Evolutionary conservation across 768 basidiomycete genomes (phyloP).

Genomic region (Russula griseocarnosa): DNA sequence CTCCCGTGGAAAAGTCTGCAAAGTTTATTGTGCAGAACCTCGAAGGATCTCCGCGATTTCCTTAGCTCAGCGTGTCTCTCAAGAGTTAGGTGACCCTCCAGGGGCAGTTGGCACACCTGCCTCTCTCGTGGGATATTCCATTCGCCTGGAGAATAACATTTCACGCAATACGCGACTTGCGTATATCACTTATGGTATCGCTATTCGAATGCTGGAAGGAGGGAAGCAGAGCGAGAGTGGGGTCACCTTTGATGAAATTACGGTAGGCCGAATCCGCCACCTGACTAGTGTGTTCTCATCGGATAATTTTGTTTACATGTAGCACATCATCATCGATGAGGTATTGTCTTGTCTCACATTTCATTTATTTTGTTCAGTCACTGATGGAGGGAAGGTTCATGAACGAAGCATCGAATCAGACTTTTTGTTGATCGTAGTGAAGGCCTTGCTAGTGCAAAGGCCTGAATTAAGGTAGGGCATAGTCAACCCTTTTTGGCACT

Average conservation of each 20-base stretch:
- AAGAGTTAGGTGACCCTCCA: constrained; percentile 82
- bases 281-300: constrained; percentile 19
- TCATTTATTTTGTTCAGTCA: constrained; percentile 1
- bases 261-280: constrained; percentile 47
- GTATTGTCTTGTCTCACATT: constrained; percentile 37
- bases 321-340: constrained; percentile 97
- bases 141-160: constrained; percentile 85
- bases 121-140: constrained; percentile 91
- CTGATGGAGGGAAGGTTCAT: constrained; percentile 57
- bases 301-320: constrained; percentile 12
- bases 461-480: constrained; percentile 70
- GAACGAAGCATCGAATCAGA: constrained; percentile 97
- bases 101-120: constrained; percentile 69
- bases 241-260: constrained; percentile 90
- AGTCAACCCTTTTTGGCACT: not conserved
- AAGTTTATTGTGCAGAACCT: constrained; percentile 93
- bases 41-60: constrained; percentile 95
- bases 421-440: constrained; percentile 91
- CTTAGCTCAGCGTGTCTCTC: constrained; percentile 89
- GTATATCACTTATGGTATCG: constrained; percentile 93
- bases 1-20: constrained; percentile 74
- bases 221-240: constrained; percentile 65
- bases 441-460: constrained; percentile 69
- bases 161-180: constrained; percentile 72
- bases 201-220: constrained; percentile 93